Evolutionary conservation across 1,284 basidiomycete genomes (phyloP).

Genomic region (Schizophyllum amplum): DNA sequence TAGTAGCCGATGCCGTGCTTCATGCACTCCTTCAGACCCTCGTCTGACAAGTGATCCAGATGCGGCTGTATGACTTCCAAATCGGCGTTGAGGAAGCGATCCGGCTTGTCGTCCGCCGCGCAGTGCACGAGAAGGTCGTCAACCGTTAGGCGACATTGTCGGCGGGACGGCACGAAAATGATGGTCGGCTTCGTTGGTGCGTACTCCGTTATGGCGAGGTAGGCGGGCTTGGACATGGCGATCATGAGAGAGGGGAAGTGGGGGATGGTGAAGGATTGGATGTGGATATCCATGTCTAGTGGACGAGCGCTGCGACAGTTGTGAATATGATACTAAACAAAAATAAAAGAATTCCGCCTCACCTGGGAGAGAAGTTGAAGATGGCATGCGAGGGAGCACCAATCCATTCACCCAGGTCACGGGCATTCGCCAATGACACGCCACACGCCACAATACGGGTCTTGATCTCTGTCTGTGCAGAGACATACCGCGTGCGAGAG

Average conservation of each 20-base stretch:
- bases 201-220: constrained; percentile 88
- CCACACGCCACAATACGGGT: constrained; percentile 92
- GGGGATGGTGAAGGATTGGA: constrained; percentile 92
- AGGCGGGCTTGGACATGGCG: constrained; percentile 97
- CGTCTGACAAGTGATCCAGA: constrained; percentile 78
- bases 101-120: constrained; percentile 77
- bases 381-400: constrained; percentile 88
- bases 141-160: constrained; percentile 90
- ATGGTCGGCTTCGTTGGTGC: constrained; percentile 84
- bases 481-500: constrained; percentile 90
- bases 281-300: constrained; percentile 93
- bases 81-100: constrained; percentile 89
- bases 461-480: constrained; percentile 87
- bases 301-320: constrained; percentile 67
- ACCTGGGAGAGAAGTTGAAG: constrained; percentile 97
- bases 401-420: constrained; percentile 97
- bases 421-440: constrained; percentile 93
- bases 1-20: constrained; percentile 93
- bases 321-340: constrained; percentile 6
- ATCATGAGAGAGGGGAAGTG: constrained; percentile 99
- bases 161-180: constrained; percentile 88
- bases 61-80: constrained; percentile 80
- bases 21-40: constrained; percentile 73
- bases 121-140: constrained; percentile 90
- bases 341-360: constrained; percentile 12